Conservation (phyloP, 352 stramenopile genomes). For the Globisporangium okanoganense region DNA sequence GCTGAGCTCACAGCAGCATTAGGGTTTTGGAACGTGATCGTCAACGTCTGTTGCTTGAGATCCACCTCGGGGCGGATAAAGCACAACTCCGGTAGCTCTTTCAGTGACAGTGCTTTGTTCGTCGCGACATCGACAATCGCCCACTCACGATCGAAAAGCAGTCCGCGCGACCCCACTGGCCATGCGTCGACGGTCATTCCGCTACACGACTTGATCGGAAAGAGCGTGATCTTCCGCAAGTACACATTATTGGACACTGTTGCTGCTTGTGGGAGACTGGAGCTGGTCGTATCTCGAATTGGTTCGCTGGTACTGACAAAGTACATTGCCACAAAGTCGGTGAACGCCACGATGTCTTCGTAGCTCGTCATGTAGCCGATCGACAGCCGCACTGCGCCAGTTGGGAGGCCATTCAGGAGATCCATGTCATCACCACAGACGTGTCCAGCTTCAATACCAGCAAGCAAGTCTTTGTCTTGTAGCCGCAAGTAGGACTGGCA, state of each 20-base stretch:
- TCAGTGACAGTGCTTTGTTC: conserved; percentile 47
- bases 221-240: conserved; percentile 57
- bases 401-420: conserved; percentile 54
- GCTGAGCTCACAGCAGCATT: background rate
- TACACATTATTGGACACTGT: conserved; percentile 10
- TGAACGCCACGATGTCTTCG: conserved; percentile 54
- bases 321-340: conserved; percentile 51
- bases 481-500: conserved; percentile 64
- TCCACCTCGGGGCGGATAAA: conserved; percentile 64
- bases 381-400: conserved; percentile 65
- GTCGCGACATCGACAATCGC: conserved; percentile 60
- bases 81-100: conserved; percentile 53
- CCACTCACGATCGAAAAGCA: conserved; percentile 75
- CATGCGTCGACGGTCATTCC: conserved; percentile 54
- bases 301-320: conserved; percentile 42
- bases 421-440: conserved; percentile 73
- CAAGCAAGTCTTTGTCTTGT: conserved; percentile 44
- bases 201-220: conserved; percentile 76
- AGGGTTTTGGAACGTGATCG: conserved; percentile 31
- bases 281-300: background rate
- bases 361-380: conserved; percentile 77
- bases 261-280: background rate
- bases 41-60: conserved; percentile 48
- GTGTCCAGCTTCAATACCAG: conserved; percentile 52
- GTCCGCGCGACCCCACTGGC: conserved; percentile 50